Evolutionary conservation across 805 yeast species (phyloP).

Genomic region (Candida endomychidarum): DNA sequence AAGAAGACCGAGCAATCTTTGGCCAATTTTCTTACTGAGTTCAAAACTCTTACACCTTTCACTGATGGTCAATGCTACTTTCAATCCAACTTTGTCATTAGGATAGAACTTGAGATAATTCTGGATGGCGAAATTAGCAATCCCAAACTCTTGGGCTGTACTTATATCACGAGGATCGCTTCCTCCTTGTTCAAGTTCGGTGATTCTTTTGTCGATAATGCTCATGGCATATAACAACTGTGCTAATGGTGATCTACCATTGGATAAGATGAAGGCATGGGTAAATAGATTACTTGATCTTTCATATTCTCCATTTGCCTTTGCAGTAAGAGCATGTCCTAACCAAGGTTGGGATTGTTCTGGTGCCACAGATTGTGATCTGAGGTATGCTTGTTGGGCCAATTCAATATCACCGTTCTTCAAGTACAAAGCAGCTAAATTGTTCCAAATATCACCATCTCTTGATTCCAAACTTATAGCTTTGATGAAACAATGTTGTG

Average conservation of each 20-base stretch:
- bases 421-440: slow-evolving; percentile 75
- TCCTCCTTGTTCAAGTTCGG: slow-evolving; percentile 40
- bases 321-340: slow-evolving; percentile 71
- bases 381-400: slow-evolving; percentile 68
- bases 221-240: slow-evolving; percentile 70
- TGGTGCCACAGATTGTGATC: slow-evolving; percentile 83
- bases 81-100: slow-evolving; percentile 55
- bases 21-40: slow-evolving; percentile 50
- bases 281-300: slow-evolving; percentile 62
- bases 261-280: slow-evolving; percentile 77
- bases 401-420: slow-evolving; percentile 65
- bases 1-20: slow-evolving; percentile 45
- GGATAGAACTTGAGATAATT: slow-evolving; percentile 65
- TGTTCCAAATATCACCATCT: slow-evolving; percentile 73
- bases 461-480: slow-evolving; percentile 70
- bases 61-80: slow-evolving; percentile 51
- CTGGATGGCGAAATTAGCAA: slow-evolving; percentile 66
- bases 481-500: slow-evolving; percentile 92
- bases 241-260: slow-evolving; percentile 68
- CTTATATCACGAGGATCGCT: slow-evolving; percentile 55
- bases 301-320: slow-evolving; percentile 46
- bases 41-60: slow-evolving; percentile 72
- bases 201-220: slow-evolving; percentile 46
- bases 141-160: slow-evolving; percentile 61
- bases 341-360: slow-evolving; percentile 76